These are phyloP conservation scores for Heterobasidion occidentale DNA, from an alignment of 1,284 basidiomycete species.

Conservation along the genomic window DNA sequence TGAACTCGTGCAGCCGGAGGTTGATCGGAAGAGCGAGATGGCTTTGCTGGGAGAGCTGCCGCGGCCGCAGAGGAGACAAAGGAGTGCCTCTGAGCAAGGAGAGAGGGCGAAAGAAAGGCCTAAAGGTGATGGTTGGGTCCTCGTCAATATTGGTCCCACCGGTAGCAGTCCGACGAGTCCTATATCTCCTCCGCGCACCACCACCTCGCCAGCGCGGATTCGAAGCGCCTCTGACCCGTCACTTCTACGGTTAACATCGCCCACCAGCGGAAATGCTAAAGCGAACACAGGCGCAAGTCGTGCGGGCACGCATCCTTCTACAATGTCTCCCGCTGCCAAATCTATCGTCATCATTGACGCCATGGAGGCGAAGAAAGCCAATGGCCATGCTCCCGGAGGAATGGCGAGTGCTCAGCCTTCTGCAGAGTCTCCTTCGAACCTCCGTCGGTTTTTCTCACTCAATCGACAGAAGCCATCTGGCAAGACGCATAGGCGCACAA, in stretches of 20 bases:
- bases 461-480: constrained; percentile 11
- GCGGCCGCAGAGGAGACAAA: background rate
- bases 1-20: constrained; percentile 12
- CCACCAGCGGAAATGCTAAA: background rate
- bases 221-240: background rate
- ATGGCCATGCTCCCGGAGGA: background rate
- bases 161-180: background rate
- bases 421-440: constrained; percentile 9
- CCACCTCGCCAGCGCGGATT: background rate
- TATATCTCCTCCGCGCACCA: background rate
- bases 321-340: constrained; percentile 43
- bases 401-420: background rate
- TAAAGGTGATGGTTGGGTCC: constrained; percentile 12
- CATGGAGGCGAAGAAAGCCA: constrained; percentile 29
- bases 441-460: constrained; percentile 33
- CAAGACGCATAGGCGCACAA: constrained; percentile 1
- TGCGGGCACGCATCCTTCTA: background rate
- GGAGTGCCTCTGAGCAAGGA: background rate
- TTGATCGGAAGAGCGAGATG: constrained; percentile 19
- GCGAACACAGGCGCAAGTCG: background rate
- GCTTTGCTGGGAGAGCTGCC: constrained; percentile 13
- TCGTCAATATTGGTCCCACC: constrained; percentile 11
- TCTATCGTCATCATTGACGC: constrained; percentile 54
- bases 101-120: background rate
- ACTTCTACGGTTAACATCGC: background rate